phyloP scores from a whole-genome alignment of 495 filamentous ascomycete genomes.

The Hypoxylon rickii region DNA sequence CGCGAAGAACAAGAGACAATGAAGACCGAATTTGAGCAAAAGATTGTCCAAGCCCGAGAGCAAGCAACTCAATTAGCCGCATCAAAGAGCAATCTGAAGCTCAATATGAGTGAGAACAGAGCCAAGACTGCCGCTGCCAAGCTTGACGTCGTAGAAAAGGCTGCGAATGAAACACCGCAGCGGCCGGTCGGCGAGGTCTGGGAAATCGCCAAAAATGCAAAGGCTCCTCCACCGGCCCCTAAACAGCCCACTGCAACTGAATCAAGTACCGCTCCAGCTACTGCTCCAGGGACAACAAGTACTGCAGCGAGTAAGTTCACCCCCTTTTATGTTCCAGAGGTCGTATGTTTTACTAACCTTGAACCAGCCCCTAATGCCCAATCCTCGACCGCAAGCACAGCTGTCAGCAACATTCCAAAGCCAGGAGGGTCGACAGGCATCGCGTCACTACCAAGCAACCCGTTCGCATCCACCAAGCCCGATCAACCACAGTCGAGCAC shows the following conservation, averaged over 20 bases:
- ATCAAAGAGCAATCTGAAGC: conserved; percentile 69
- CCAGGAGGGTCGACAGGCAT: conserved; percentile 22
- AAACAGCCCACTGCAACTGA: conserved; percentile 41
- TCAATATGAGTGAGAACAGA: conserved; percentile 82
- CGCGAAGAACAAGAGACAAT: conserved; percentile 56
- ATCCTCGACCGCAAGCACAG: conserved; percentile 18
- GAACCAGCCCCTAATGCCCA: conserved; percentile 21
- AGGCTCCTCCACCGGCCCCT: conserved; percentile 56
- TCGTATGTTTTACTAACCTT: conserved; percentile 24
- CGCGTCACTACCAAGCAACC: conserved; percentile 27
- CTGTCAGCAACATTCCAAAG: conserved; percentile 31
- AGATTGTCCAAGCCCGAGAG: conserved; percentile 54
- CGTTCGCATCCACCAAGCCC: conserved; percentile 29
- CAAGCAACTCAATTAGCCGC: conserved; percentile 59
- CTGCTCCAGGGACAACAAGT: conserved; percentile 36
- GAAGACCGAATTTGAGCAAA: conserved; percentile 54
- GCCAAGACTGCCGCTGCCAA: conserved; percentile 67
- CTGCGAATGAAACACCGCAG: conserved; percentile 81
- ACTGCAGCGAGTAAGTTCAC: conserved; percentile 37
- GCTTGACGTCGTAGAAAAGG: conserved; percentile 75
- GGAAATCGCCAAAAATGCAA: conserved; percentile 75
- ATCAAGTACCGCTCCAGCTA: background rate
- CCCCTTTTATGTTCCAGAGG: background rate
- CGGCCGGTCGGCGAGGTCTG: conserved; percentile 83
- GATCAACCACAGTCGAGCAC: conserved; percentile 18